Evolutionary conservation across 192 early-diverging fungal genomes (phyloP), one percentile per base, ranked within the genome.

Genomic region (Coemansia sp.): DNA sequence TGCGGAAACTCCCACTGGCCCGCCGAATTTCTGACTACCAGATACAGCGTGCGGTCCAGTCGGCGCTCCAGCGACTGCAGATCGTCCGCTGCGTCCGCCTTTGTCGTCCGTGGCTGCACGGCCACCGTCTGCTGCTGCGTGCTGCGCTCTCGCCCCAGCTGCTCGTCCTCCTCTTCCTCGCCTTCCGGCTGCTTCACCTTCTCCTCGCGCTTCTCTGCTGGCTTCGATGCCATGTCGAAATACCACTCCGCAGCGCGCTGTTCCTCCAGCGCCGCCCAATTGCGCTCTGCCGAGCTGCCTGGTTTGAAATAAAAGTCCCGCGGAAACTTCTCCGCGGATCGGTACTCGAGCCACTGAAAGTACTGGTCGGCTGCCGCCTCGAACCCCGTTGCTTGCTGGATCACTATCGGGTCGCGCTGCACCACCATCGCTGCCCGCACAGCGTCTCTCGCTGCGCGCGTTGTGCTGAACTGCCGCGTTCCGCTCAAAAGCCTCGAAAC

Each of bases 1-100:
- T 85, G 82, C 22, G 89, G 89, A 47, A 94, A 83, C 59, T 75
- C 68, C 92, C 92, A 94, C 39, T 83, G 51, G 1, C 72, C 70
- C 43, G 76, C 50, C 20, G 67, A 73, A 53, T 81, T 81, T 62
- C 87, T 88, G 15, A 93, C 87, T 47, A 93, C 77, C 39, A 95
- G 60, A 75, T 89, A 95, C 58, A 95, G 67, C 14, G 87, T 89
- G 60, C 85, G 50, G 45, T 87, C 77, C 54, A 91, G 80, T 29
- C 73, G 79, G 54, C 92, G 80, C 76, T 95, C 87, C 56, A 92
- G 63, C n/a, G 80, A 85, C 65, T 70, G 82, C 11, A 82, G 41
- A 57, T 91, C 87, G 17, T 84, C 78, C 12, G 44, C 66, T 21
- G 56, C 65, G 62, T 94, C 90, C 1, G 83, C 85, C 48, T 81